These are phyloP conservation scores for Malassezia yamatoensis DNA, from an alignment of 1,284 basidiomycete genomes.

Conservation along the genomic window DNA sequence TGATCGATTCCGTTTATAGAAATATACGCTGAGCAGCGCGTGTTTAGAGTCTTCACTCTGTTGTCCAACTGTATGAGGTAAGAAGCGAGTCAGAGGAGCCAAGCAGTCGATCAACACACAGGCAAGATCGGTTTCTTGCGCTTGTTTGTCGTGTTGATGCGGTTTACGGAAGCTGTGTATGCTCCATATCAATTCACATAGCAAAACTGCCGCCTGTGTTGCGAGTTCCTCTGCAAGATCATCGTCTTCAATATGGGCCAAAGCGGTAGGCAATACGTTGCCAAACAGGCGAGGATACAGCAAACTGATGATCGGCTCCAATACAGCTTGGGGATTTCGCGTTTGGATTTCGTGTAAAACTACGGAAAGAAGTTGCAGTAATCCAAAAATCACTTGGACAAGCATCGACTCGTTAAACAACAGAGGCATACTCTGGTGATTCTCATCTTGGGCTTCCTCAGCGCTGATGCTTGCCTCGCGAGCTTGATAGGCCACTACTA, in stretches of 20 bases:
- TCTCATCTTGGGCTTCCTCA: background rate
- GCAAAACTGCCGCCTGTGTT: constrained; percentile 10
- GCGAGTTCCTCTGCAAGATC: constrained; percentile 13
- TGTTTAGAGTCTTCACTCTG: background rate
- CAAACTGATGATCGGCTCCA: constrained; percentile 8
- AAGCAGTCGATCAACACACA: constrained; percentile 5
- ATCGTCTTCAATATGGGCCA: background rate
- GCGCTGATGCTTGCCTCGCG: background rate
- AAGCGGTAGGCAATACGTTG: constrained; percentile 1
- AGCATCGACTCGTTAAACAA: constrained; percentile 5
- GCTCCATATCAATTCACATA: constrained; percentile 9
- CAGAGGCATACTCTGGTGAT: background rate
- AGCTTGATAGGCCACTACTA: constrained; percentile 2
- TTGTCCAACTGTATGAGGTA: constrained; percentile 1
- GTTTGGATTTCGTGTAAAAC: constrained; percentile 8
- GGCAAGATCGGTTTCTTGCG: background rate
- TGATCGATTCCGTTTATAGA: background rate
- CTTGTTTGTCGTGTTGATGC: background rate
- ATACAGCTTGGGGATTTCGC: background rate
- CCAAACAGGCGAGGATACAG: constrained; percentile 6
- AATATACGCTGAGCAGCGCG: background rate
- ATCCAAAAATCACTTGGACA: constrained; percentile 10
- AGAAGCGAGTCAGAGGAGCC: background rate
- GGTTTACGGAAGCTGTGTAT: background rate
- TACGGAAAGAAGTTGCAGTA: constrained; percentile 10